Base-by-base conservation (phyloP, 225 moss, liverwort and hornwort genomes). In the Bryum argenteum region DNA sequence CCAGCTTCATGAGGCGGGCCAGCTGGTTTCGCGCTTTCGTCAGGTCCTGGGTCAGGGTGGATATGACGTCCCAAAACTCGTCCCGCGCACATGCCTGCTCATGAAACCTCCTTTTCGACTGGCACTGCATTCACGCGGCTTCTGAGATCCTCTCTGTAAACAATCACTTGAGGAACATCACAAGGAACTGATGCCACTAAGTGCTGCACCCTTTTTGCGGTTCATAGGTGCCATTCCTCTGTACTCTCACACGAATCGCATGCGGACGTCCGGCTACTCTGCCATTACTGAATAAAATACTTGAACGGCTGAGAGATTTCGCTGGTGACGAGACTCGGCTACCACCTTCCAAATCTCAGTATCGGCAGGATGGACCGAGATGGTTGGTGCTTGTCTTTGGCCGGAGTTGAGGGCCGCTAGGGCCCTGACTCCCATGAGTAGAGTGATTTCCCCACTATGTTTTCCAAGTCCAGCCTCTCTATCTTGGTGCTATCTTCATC, bases 11-110 rank as follows among this genome's bases (percentile, higher is more conserved):
- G 28, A 83, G 79, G 24, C 73, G 70, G 44, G 73, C 66, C 61
- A 83, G 70, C 73, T 73, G 73, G 61, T 80, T 80, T 61, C 76
- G 69, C 10, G 79, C 79, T 77, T 64, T 83, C 43, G 79, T 80
- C 70, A 83, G 70, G 61, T 80, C 83, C 50, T 73, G 73, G 42
- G 70, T 83, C 70, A 80, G 70, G 6, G 76, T 61, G 12, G 76
- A 83, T 61, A 83, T 61, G 51, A 80, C 73, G 7, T 65, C 66
- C 76, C 79, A 83, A 56, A 80, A 72, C 41, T 76, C 75, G 9
- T 61, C 53, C 14, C 60, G 64, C 59, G 67, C 47, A 43, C 39
- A 22, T 65, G 23, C 26, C 69, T 73, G 61, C 42, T 73, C 73
- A 50, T 65, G 65, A 20, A 56, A 59, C 66, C 69, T 69, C 64